These are phyloP conservation scores for Alternaria atra DNA, from an alignment of 2,329 filamentous ascomycete genomes.

Conservation along the genomic window DNA sequence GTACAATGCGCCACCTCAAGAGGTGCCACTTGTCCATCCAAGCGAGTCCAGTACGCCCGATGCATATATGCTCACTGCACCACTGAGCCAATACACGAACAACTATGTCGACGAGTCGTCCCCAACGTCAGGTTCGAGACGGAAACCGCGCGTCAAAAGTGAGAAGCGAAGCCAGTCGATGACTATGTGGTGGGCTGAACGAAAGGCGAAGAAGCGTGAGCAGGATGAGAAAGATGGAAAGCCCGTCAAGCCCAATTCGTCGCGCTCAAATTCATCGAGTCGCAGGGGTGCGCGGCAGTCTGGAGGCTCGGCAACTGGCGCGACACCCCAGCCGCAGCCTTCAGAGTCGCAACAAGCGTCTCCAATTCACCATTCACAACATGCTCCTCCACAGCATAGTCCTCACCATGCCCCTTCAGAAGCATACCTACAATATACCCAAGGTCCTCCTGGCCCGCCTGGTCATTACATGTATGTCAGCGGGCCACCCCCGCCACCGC, in stretches of 20 bases:
- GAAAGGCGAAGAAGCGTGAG: conserved; percentile 51
- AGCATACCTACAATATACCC: conserved; percentile 27
- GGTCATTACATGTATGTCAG: conserved; percentile 33
- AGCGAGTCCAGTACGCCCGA: conserved; percentile 41
- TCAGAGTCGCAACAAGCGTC: conserved; percentile 28
- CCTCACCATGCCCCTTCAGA: conserved; percentile 32
- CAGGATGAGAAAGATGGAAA: conserved; percentile 42
- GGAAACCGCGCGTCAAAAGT: conserved; percentile 53
- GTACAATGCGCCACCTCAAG: conserved; percentile 29
- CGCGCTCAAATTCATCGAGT: conserved; percentile 37
- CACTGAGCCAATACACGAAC: conserved; percentile 45
- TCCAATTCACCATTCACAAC: conserved; percentile 24
- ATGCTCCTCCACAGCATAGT: conserved; percentile 20
- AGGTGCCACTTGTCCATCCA: conserved; percentile 28
- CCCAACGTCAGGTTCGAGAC: conserved; percentile 38
- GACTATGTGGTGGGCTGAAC: conserved; percentile 58
- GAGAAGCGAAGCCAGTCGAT: conserved; percentile 57
- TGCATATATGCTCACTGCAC: conserved; percentile 47
- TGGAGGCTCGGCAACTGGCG: conserved; percentile 25
- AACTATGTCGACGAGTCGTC: conserved; percentile 39
- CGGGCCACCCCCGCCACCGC: conserved; percentile 28
- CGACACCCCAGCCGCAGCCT: conserved; percentile 28
- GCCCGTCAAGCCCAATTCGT: conserved; percentile 28
- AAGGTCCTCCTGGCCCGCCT: conserved; percentile 31
- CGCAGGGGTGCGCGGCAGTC: conserved; percentile 34